Conservation (phyloP, 2,329 filamentous ascomycete species). For the Exophiala calicioides region DNA sequence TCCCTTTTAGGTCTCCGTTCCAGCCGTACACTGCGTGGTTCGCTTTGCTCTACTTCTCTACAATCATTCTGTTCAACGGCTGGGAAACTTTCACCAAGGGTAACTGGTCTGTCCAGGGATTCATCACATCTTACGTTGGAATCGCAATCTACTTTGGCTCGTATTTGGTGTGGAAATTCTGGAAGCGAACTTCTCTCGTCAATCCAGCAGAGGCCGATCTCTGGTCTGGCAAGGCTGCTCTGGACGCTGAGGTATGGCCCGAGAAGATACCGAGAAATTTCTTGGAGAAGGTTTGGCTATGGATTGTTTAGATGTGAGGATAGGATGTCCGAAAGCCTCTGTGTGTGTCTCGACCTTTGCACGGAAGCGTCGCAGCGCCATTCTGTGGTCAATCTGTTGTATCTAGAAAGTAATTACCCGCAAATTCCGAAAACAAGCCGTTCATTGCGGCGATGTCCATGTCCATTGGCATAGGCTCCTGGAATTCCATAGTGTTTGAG, state of each 20-base stretch:
- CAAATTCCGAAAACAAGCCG: constrained; percentile 5
- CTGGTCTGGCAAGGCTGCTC: constrained; percentile 33
- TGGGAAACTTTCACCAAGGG: constrained; percentile 42
- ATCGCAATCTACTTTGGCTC: constrained; percentile 45
- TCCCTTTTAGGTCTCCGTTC: constrained; percentile 46
- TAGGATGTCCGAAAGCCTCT: too few species aligned
- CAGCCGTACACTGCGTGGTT: constrained; percentile 64
- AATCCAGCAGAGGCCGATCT: constrained; percentile 29
- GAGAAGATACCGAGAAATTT: constrained; percentile 13
- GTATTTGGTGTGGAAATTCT: constrained; percentile 32
- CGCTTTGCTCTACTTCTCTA: constrained; percentile 53
- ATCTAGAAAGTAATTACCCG: constrained; percentile 6
- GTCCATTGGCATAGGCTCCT: constrained; percentile 11
- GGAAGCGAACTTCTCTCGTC: constrained; percentile 30
- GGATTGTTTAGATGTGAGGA: not conserved
- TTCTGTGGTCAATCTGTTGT: constrained; percentile 2
- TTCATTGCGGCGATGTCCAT: constrained; percentile 7
- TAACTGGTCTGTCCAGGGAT: constrained; percentile 43
- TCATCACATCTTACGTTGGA: constrained; percentile 52
- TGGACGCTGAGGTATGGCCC: constrained; percentile 29
- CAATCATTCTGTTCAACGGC: constrained; percentile 67
- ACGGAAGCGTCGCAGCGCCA: too few species aligned
- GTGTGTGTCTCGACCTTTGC: too few species aligned
- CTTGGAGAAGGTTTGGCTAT: constrained; percentile 13
- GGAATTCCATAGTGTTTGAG: constrained; percentile 3